Evolutionary conservation across 805 yeast genomes (phyloP), one percentile per base, ranked within the genome.

Genomic region (Starmerella bombicola): DNA sequence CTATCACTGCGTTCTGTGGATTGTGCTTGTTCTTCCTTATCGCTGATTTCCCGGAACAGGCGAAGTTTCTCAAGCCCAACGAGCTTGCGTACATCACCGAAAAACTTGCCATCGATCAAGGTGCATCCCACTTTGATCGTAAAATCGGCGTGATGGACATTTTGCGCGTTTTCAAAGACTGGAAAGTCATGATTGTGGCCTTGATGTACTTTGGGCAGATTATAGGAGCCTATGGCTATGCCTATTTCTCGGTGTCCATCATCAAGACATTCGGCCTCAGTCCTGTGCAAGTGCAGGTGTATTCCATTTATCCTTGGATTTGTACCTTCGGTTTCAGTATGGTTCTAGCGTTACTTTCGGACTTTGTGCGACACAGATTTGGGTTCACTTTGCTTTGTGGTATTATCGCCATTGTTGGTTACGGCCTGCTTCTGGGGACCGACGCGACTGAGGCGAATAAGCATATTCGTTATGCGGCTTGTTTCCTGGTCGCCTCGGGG

Each of bases 241-340:
- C 85, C 13, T 78, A 72, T 57, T 78, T 78, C 56, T 77, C 84
- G 17, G 75, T 82, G 32, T 65, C 78, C 23, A 78, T 78, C 55
- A 75, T 78, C 55, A 64, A 63, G 38, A 59, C 69, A 30, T 64
- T 78, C 63, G 78, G 80, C 17, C 68, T 77, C 64, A 69, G 82
- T 2, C 76, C 82, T 3, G 78, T 75, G 52, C 65, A 71, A 41
- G 88, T 93, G 8, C 84, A 84, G 59, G 71, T 78, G 41, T 78
- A 77, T 61, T 79, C 93, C 0, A 81, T 84, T 36, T 85, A 83
- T 50, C 93, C 94, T 17, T 84, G 93, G 86, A 66, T 81, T 31
- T 63, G 69, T 22, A 81, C 93, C 0, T 79, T 83, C 54, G 84
- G 78, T 5, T 63, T 71, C 25, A 71, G 78, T 33, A 75, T 78